These are phyloP conservation scores for Calocybe gambosa DNA, from an alignment of 1,284 basidiomycete species.

Conservation along the genomic window DNA sequence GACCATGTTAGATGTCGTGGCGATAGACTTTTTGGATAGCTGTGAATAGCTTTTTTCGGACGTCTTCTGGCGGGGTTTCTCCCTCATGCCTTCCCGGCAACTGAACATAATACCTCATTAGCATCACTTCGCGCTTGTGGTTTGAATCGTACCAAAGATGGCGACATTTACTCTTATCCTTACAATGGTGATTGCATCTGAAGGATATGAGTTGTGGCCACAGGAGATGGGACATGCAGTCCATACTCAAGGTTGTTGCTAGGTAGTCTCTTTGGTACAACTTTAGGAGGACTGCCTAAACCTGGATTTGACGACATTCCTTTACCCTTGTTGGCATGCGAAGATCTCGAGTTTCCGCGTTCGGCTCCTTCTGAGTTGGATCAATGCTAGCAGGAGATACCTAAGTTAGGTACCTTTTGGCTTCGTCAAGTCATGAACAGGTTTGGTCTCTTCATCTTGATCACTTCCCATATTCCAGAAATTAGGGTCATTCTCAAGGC, in stretches of 20 bases:
- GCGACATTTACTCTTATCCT: conserved; percentile 65
- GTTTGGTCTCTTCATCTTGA: conserved; percentile 23
- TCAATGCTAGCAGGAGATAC: background rate
- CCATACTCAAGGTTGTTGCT: conserved; percentile 41
- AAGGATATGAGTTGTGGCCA: background rate
- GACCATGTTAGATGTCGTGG: conserved; percentile 15
- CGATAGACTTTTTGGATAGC: conserved; percentile 6
- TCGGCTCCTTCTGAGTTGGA: background rate
- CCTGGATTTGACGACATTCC: conserved; percentile 6
- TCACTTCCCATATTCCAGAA: conserved; percentile 57
- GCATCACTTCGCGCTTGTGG: conserved; percentile 1
- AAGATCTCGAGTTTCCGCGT: background rate
- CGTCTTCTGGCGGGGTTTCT: conserved; percentile 39
- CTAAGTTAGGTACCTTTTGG: conserved; percentile 13
- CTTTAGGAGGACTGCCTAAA: background rate
- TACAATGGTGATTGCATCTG: conserved; percentile 78
- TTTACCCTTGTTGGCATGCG: background rate
- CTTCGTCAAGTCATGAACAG: conserved; percentile 30
- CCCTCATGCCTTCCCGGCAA: conserved; percentile 62
- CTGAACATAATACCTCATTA: conserved; percentile 30
- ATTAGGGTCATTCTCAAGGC: conserved; percentile 57
- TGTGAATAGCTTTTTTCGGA: conserved; percentile 10
- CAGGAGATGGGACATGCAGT: background rate
- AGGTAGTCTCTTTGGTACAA: conserved; percentile 20
- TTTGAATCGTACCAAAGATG: conserved; percentile 59